Evolutionary conservation across 129 eudicot genomes (phyloP).

Genomic region (Ambrosia artemisiifolia): DNA sequence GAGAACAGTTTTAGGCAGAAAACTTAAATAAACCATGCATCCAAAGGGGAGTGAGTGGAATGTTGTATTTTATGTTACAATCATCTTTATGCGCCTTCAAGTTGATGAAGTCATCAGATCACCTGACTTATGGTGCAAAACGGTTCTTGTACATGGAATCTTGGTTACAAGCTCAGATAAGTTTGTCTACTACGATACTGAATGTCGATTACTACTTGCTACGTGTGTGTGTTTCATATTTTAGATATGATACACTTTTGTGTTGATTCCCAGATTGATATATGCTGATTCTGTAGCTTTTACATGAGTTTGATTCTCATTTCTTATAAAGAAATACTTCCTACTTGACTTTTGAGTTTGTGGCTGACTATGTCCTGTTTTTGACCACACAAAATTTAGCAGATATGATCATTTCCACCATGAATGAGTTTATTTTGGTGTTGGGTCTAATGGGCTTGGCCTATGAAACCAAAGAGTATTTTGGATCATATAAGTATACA

Average conservation of each 20-base stretch:
- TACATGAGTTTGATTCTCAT: background rate
- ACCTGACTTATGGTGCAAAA: background rate
- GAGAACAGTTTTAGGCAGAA: background rate
- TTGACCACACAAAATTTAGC: background rate
- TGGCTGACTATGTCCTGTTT: background rate
- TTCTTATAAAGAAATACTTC: background rate
- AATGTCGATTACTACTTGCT: background rate
- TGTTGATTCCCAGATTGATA: background rate
- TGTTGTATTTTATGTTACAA: constrained; percentile 3
- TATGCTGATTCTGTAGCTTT: background rate
- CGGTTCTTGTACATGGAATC: background rate
- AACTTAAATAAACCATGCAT: background rate
- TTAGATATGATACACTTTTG: background rate
- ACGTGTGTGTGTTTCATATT: background rate
- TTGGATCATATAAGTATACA: too few species aligned
- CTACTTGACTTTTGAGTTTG: background rate
- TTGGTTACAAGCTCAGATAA: background rate
- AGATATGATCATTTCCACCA: background rate
- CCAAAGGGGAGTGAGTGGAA: background rate
- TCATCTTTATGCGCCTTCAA: background rate
- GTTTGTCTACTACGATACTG: background rate
- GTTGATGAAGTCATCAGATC: constrained; percentile 2
- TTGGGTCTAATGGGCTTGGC: too few species aligned
- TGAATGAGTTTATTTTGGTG: background rate
- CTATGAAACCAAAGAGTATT: too few species aligned